Evolutionary conservation across 2,329 filamentous ascomycete genomes (phyloP).

Genomic region (Penicillium sp.): DNA sequence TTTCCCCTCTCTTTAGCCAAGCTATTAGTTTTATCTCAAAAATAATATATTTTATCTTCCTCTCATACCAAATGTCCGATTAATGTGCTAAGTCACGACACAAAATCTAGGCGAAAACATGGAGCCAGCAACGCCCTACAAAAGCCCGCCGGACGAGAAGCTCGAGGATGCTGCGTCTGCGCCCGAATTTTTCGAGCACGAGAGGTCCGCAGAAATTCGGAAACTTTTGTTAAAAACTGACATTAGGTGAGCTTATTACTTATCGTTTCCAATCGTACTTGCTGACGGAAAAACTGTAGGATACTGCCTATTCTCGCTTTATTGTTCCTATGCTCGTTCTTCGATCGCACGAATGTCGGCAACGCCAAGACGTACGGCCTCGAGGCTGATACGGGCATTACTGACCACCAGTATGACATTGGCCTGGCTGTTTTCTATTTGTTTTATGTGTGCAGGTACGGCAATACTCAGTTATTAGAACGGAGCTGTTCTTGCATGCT

Average conservation of each 20-base stretch:
- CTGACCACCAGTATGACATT: slow-evolving; percentile 60
- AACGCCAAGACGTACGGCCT: slow-evolving; percentile 65
- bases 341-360: slow-evolving; percentile 69
- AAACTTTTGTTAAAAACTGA: slow-evolving; percentile 54
- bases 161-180: slow-evolving; percentile 21
- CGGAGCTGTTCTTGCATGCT: background rate
- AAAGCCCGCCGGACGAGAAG: slow-evolving; percentile 19
- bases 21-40: background rate
- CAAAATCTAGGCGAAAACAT: background rate
- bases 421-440: slow-evolving; percentile 64
- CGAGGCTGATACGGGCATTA: slow-evolving; percentile 55
- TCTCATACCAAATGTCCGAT: background rate
- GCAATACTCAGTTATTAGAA: background rate
- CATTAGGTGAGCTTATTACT: slow-evolving; percentile 37
- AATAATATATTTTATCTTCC: background rate
- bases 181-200: slow-evolving; percentile 15
- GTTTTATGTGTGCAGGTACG: slow-evolving; percentile 52
- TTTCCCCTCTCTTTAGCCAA: background rate
- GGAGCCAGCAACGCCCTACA: slow-evolving; percentile 17
- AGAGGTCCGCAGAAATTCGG: slow-evolving; percentile 30
- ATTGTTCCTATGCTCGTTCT: slow-evolving; percentile 62
- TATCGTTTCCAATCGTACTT: background rate
- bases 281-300: slow-evolving; percentile 30
- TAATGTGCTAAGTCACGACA: background rate
- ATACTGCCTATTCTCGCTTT: slow-evolving; percentile 61